A percentile compares a stretch with the other conserved stretches of the same genome.
These are phyloP conservation scores for Aspergillus alliaceus DNA, from an alignment of 2,329 filamentous ascomycete species.

Conservation along the genomic window DNA sequence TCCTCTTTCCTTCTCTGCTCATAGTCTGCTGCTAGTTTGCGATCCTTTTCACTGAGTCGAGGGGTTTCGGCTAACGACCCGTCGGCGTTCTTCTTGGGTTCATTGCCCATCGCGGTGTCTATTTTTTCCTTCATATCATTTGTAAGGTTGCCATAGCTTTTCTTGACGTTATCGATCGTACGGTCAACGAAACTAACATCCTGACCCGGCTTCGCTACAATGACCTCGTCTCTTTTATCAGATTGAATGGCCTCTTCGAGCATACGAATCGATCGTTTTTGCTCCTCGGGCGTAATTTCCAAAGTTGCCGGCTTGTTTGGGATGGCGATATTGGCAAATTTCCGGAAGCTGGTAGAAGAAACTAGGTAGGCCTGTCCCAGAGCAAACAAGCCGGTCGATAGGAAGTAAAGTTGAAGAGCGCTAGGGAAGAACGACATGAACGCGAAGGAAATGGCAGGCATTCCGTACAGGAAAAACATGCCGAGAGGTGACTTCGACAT, in stretches of 20 bases:
- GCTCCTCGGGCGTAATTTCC: background rate
- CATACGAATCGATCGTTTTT: slow-evolving; percentile 18
- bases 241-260: slow-evolving; percentile 15
- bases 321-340: slow-evolving; percentile 25
- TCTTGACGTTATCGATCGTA: slow-evolving; percentile 32
- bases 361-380: slow-evolving; percentile 49
- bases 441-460: slow-evolving; percentile 55
- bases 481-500: slow-evolving; percentile 29
- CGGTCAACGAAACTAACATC: slow-evolving; percentile 37
- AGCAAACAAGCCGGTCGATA: slow-evolving; percentile 40
- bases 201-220: slow-evolving; percentile 5
- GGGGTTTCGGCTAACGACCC: slow-evolving; percentile 18
- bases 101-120: slow-evolving; percentile 24
- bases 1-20: slow-evolving; percentile 31
- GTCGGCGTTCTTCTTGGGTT: slow-evolving; percentile 21
- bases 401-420: slow-evolving; percentile 64
- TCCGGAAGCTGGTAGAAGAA: slow-evolving; percentile 34
- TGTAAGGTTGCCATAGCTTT: slow-evolving; percentile 22
- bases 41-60: slow-evolving; percentile 32
- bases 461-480: slow-evolving; percentile 38
- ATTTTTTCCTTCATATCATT: slow-evolving; percentile 22
- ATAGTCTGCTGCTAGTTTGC: slow-evolving; percentile 30
- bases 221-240: slow-evolving; percentile 12
- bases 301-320: slow-evolving; percentile 1
- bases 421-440: slow-evolving; percentile 59